Conservation (phyloP, 2,329 filamentous ascomycete species). For the Periconia sp. region DNA sequence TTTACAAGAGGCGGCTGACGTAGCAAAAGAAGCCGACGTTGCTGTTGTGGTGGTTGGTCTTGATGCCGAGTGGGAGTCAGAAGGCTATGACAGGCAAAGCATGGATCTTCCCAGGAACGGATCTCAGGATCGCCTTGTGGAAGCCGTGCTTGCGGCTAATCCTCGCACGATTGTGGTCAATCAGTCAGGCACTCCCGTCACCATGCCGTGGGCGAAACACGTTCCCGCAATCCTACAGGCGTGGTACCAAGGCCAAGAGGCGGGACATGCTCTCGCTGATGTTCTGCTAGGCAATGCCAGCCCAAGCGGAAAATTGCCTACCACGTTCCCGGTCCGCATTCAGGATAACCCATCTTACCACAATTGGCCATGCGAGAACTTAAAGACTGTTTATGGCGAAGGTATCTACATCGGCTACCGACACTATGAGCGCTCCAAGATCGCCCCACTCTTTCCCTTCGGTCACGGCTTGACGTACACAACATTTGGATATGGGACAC, state of each 20-base stretch:
- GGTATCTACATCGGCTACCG: conserved; percentile 76
- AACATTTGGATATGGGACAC: conserved; percentile 68
- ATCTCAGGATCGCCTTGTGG: conserved; percentile 68
- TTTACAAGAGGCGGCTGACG: conserved; percentile 63
- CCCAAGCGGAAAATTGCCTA: conserved; percentile 75
- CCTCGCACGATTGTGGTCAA: conserved; percentile 73
- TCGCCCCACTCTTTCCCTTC: conserved; percentile 73
- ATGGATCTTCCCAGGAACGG: conserved; percentile 65
- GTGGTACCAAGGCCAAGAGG: conserved; percentile 89
- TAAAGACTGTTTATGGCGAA: conserved; percentile 72
- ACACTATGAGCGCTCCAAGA: conserved; percentile 69
- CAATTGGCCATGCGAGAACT: conserved; percentile 75
- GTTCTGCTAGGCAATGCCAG: conserved; percentile 76
- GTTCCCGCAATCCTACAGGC: conserved; percentile 73
- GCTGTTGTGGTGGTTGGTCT: conserved; percentile 80
- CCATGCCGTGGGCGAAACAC: conserved; percentile 71
- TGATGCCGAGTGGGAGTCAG: conserved; percentile 79
- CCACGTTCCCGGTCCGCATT: conserved; percentile 67
- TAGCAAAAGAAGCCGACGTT: conserved; percentile 74
- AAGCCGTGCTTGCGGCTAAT: conserved; percentile 68
- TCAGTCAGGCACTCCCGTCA: conserved; percentile 76
- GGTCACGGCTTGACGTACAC: conserved; percentile 82
- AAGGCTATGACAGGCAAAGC: conserved; percentile 68
- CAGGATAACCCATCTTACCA: conserved; percentile 73
- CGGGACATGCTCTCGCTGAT: conserved; percentile 80